A percentile compares a stretch with the other conserved stretches of the same genome.
phyloP scores from a whole-genome alignment of 768 basidiomycete species.

The Boletus rubropictus region DNA sequence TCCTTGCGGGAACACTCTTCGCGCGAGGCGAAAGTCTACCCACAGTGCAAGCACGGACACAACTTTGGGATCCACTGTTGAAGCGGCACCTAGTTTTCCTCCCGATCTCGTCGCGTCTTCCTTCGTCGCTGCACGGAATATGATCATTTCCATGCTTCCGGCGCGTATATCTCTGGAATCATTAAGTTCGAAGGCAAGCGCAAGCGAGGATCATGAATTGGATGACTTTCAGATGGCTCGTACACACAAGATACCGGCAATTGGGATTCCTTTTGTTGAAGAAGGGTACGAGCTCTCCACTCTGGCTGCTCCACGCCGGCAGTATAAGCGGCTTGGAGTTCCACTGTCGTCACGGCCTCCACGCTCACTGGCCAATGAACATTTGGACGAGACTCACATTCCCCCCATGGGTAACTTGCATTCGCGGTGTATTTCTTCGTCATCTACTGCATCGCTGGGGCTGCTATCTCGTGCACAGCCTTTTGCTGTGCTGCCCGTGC shows the following conservation, averaged over 20 bases:
- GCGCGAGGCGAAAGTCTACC: conserved; percentile 1
- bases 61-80: neutral
- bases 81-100: conserved; percentile 1
- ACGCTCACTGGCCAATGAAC: neutral
- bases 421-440: neutral
- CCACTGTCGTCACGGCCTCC: neutral
- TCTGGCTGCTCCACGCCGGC: neutral
- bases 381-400: neutral
- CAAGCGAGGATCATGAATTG: conserved; percentile 28
- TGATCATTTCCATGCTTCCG: conserved; percentile 23
- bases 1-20: conserved; percentile 35
- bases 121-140: conserved; percentile 17
- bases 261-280: neutral
- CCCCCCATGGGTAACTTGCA: neutral
- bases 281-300: conserved; percentile 15
- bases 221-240: conserved; percentile 12
- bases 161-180: conserved; percentile 29
- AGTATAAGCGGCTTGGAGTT: neutral
- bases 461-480: conserved; percentile 11
- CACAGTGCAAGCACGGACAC: neutral
- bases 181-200: conserved; percentile 23
- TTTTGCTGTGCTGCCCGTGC: conserved; percentile 21
- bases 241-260: neutral
- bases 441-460: neutral
- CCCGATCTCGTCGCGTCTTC: conserved; percentile 13